phyloP scores from a whole-genome alignment of 2,329 filamentous ascomycete genomes.

The Scedosporium minutisporum region DNA sequence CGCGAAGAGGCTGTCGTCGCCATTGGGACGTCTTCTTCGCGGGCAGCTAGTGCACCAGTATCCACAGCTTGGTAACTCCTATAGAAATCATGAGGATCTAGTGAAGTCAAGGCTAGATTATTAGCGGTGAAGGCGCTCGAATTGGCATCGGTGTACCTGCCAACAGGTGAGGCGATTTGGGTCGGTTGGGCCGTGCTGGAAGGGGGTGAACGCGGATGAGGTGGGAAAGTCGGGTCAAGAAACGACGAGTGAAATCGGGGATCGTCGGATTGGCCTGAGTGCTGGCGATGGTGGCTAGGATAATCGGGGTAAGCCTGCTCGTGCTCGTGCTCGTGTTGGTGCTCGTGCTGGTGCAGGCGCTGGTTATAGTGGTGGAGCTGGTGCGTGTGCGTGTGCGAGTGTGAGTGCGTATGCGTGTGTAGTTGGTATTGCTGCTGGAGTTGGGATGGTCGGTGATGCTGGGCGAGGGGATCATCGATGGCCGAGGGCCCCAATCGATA shows the following conservation, averaged over 20 bases:
- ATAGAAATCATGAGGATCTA: constrained; percentile 48
- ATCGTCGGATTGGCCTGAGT: constrained; percentile 14
- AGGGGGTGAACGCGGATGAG: background rate
- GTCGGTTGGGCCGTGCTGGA: constrained; percentile 1
- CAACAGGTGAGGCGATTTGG: background rate
- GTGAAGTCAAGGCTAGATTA: constrained; percentile 28
- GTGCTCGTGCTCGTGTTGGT: constrained; percentile 16
- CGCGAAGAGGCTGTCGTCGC: constrained; percentile 27
- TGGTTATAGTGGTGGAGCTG: background rate
- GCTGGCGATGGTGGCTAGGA: constrained; percentile 11
- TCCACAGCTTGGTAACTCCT: constrained; percentile 34
- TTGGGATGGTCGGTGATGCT: constrained; percentile 12
- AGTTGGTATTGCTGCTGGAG: constrained; percentile 20
- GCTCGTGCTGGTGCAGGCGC: constrained; percentile 17
- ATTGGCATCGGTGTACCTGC: constrained; percentile 13
- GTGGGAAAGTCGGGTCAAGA: background rate
- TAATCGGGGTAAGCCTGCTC: constrained; percentile 13
- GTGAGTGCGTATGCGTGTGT: constrained; percentile 12
- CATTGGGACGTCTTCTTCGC: constrained; percentile 17
- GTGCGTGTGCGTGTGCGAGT: constrained; percentile 13
- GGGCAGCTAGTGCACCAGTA: constrained; percentile 18
- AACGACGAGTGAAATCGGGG: constrained; percentile 12
- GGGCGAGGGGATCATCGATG: constrained; percentile 12
- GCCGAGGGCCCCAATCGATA: constrained; percentile 23
- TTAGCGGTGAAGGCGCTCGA: constrained; percentile 16